Percentiles rank a stretch among this genome's conserved stretches.
These are phyloP conservation scores for Collybia sp. DNA, from an alignment of 768 basidiomycete species.

Conservation along the genomic window DNA sequence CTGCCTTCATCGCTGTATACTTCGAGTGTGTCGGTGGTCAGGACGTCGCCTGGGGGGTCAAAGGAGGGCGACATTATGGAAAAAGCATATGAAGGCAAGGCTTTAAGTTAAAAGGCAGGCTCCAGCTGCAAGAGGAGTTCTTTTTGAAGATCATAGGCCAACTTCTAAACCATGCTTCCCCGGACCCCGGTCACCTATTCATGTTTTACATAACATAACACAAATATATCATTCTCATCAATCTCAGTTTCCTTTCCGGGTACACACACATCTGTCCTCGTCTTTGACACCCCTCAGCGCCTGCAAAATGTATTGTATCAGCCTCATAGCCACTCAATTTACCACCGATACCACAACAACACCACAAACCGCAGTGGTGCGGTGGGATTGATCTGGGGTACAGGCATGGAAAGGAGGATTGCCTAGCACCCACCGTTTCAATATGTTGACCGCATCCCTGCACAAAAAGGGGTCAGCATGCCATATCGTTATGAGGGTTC, in stretches of 20 bases:
- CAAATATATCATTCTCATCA: slow-evolving; percentile 14
- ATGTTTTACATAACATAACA: slow-evolving; percentile 8
- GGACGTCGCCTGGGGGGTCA: slow-evolving; percentile 39
- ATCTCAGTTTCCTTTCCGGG: slow-evolving; percentile 11
- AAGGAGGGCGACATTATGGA: slow-evolving; percentile 22
- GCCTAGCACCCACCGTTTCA: slow-evolving; percentile 46
- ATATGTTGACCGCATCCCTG: slow-evolving; percentile 73
- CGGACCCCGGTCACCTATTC: slow-evolving; percentile 21
- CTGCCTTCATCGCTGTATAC: slow-evolving; percentile 32
- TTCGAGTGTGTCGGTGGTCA: slow-evolving; percentile 42
- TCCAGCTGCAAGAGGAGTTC: slow-evolving; percentile 7
- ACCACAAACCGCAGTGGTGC: slow-evolving; percentile 4
- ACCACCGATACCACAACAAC: slow-evolving; percentile 5
- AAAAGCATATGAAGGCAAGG: slow-evolving; percentile 15
- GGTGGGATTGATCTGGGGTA: slow-evolving; percentile 3
- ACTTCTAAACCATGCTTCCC: slow-evolving; percentile 18
- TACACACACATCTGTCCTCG: slow-evolving; percentile 41
- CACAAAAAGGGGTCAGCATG: slow-evolving; percentile 8
- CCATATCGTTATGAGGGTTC: no score
- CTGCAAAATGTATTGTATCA: slow-evolving; percentile 18
- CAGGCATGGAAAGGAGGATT: neutral
- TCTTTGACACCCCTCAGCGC: slow-evolving; percentile 43
- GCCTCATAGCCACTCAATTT: neutral
- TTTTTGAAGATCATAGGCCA: slow-evolving; percentile 29
- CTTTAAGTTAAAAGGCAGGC: slow-evolving; percentile 3